These are phyloP conservation scores for Geranium rotundifolium DNA, from an alignment of 345 rosid species.

Conservation along the genomic window DNA sequence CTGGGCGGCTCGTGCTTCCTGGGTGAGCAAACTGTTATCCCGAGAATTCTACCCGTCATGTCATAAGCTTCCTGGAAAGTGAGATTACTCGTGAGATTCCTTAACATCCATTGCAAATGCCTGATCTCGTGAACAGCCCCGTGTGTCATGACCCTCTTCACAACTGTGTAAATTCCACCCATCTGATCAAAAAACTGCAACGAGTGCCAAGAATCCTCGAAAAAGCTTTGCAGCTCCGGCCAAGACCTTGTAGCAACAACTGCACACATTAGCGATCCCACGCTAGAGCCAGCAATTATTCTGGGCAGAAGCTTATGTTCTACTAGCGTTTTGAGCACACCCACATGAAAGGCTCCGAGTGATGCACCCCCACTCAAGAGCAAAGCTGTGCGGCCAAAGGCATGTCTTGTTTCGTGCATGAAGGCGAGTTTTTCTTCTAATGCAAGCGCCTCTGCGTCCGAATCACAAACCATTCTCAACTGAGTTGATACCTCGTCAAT, in stretches of 20 bases:
- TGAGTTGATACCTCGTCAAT: slow-evolving; percentile 91
- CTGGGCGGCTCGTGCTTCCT: slow-evolving; percentile 99
- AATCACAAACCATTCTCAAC: slow-evolving; percentile 78
- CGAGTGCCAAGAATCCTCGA: slow-evolving; percentile 69
- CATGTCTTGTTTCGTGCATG: slow-evolving; percentile 95
- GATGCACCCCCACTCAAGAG: slow-evolving; percentile 99
- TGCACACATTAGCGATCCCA: slow-evolving; percentile 89
- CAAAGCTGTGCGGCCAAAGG: slow-evolving; percentile 94
- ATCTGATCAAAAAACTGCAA: slow-evolving; percentile 89
- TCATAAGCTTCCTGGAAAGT: slow-evolving; percentile 99
- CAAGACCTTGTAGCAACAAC: slow-evolving; percentile 83
- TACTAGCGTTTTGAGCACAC: slow-evolving; percentile 84
- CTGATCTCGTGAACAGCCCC: slow-evolving; percentile 93
- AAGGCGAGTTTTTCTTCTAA: slow-evolving; percentile 87
- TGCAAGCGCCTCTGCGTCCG: slow-evolving; percentile 85
- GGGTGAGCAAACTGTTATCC: slow-evolving; percentile 92
- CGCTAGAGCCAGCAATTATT: slow-evolving; percentile 92
- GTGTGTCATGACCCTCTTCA: slow-evolving; percentile 72
- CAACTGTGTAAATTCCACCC: slow-evolving; percentile 76
- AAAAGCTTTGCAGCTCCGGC: slow-evolving; percentile 93
- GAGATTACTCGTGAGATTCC: slow-evolving; percentile 82
- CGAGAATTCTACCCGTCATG: slow-evolving; percentile 88
- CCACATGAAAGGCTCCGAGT: slow-evolving; percentile 86
- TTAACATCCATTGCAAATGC: slow-evolving; percentile 79
- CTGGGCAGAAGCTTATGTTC: slow-evolving; percentile 87